phyloP scores from a whole-genome alignment of 2,329 filamentous ascomycete genomes.

The Fusarium piperis region DNA sequence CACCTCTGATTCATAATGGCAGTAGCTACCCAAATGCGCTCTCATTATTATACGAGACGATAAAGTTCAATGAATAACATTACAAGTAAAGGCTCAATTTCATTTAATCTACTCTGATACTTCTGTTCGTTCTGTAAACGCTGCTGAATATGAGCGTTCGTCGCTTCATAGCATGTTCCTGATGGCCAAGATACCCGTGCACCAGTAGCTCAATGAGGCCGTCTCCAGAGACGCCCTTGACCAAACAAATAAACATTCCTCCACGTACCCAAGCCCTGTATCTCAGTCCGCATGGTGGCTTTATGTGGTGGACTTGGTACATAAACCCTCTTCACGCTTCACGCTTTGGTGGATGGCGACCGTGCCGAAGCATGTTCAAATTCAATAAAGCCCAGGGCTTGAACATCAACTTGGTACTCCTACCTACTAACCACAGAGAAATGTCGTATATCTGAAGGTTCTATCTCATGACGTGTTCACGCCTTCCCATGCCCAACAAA shows the following conservation, averaged over 20 bases:
- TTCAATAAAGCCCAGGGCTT: neutral
- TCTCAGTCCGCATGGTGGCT: neutral
- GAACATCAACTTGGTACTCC: neutral
- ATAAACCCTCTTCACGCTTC: neutral
- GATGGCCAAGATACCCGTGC: conserved; percentile 9
- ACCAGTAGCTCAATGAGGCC: neutral
- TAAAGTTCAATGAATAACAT: neutral
- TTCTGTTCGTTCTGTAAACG: neutral
- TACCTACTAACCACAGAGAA: neutral
- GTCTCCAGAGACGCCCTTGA: neutral
- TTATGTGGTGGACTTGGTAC: neutral
- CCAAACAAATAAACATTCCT: neutral
- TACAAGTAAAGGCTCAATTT: neutral
- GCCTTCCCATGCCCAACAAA: neutral
- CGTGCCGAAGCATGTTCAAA: neutral
- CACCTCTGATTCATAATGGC: neutral
- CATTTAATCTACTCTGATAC: neutral
- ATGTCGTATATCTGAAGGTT: neutral
- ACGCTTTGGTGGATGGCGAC: neutral
- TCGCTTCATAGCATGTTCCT: neutral
- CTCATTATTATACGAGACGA: neutral
- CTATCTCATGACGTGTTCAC: neutral
- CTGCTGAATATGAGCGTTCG: neutral
- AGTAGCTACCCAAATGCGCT: neutral
- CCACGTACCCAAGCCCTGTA: neutral